Percentiles rank a stretch among this genome's conserved stretches.
phyloP scores from a whole-genome alignment of 371 early-diverging fungal genomes.

The Gilbertella persicaria region DNA sequence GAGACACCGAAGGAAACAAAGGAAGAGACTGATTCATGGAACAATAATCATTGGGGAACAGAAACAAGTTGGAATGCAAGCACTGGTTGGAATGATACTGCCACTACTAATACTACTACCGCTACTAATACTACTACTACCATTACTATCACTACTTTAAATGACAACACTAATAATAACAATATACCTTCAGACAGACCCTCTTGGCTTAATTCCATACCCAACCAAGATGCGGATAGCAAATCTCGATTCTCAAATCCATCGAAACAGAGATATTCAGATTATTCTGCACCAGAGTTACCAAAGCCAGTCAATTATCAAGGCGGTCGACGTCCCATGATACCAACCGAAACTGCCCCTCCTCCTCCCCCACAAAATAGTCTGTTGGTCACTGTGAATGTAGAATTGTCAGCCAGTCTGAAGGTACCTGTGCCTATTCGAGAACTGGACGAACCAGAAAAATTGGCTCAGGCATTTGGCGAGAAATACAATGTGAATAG shows the following conservation, averaged over 20 bases:
- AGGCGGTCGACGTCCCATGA: not conserved
- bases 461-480: conserved; percentile 18
- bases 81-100: not conserved
- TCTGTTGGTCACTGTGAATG: conserved; percentile 11
- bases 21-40: no score
- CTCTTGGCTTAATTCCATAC: conserved; percentile 16
- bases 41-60: not conserved
- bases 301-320: conserved; percentile 20
- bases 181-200: conserved; percentile 15
- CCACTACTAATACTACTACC: not conserved
- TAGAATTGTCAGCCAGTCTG: conserved; percentile 14
- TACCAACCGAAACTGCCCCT: conserved; percentile 13
- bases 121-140: not conserved
- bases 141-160: no score
- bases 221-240: not conserved
- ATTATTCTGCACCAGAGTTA: conserved; percentile 1
- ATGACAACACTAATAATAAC: not conserved
- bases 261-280: conserved; percentile 15
- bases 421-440: conserved; percentile 8
- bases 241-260: conserved; percentile 13
- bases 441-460: conserved; percentile 21
- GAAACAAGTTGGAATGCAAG: not conserved
- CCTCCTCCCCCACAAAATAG: conserved; percentile 18
- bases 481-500: conserved; percentile 8
- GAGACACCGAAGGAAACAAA: no score